phyloP scores from a whole-genome alignment of 2,329 filamentous ascomycete species.

The Xylaria sp. region DNA sequence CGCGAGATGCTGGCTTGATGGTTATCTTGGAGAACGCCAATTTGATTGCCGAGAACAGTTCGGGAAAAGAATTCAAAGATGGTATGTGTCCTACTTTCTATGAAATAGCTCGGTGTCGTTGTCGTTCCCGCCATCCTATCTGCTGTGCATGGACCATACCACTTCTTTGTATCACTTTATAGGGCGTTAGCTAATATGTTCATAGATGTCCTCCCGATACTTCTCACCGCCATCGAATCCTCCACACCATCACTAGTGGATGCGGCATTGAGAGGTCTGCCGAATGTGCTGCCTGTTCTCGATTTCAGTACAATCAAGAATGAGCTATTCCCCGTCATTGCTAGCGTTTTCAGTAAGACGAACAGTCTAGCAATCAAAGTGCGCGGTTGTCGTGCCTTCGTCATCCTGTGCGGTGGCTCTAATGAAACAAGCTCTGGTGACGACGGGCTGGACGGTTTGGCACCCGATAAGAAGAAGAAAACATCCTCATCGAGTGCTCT shows the following conservation, averaged over 20 bases:
- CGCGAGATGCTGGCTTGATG: constrained; percentile 90
- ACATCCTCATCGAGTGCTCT: constrained; percentile 78
- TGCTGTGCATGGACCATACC: not conserved
- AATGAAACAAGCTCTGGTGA: constrained; percentile 60
- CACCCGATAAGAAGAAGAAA: constrained; percentile 66
- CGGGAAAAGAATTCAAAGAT: constrained; percentile 94
- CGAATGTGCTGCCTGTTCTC: constrained; percentile 83
- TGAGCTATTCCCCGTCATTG: constrained; percentile 92
- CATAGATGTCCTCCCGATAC: constrained; percentile 85
- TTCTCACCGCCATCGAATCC: constrained; percentile 85
- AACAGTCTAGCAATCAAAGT: constrained; percentile 96
- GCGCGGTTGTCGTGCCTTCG: constrained; percentile 87
- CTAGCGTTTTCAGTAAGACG: constrained; percentile 89
- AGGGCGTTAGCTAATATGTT: constrained; percentile 2
- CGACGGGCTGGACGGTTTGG: constrained; percentile 81
- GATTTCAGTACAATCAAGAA: constrained; percentile 98
- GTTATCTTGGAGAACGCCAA: constrained; percentile 86
- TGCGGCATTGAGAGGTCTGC: constrained; percentile 80
- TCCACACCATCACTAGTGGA: constrained; percentile 90
- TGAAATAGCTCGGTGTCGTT: not conserved
- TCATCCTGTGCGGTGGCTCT: constrained; percentile 85
- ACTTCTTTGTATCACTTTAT: not conserved
- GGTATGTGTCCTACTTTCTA: constrained; percentile 58
- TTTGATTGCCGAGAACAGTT: constrained; percentile 80
- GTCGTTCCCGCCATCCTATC: not conserved